A percentile compares a stretch with the other conserved stretches of the same genome.
Evolutionary conservation across 495 filamentous ascomycete genomes (phyloP).

Genomic region (Penicillium maclennaniae): DNA sequence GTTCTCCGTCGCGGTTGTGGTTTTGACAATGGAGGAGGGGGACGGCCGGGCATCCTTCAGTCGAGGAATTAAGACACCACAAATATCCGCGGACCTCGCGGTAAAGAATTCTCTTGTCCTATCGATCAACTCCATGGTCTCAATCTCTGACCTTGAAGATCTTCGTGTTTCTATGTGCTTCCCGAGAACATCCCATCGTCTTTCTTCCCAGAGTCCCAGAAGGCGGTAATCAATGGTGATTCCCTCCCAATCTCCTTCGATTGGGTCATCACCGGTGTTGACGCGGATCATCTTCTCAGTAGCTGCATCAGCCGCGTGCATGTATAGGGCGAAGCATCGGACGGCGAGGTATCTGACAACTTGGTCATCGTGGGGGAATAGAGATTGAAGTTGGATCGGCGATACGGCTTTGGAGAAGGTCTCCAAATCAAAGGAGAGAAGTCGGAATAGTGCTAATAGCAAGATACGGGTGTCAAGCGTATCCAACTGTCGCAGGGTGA

Average conservation of each 20-base stretch:
- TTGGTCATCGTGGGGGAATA: conserved; percentile 58
- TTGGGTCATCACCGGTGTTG: conserved; percentile 57
- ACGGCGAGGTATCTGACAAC: conserved; percentile 76
- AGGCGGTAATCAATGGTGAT: conserved; percentile 77
- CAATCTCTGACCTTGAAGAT: conserved; percentile 18
- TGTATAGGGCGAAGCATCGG: conserved; percentile 70
- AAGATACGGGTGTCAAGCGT: conserved; percentile 31
- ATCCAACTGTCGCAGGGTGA: conserved; percentile 37
- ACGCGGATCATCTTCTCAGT: conserved; percentile 63
- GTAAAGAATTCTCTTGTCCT: conserved; percentile 44
- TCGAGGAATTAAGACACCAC: conserved; percentile 64
- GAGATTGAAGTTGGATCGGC: conserved; percentile 60
- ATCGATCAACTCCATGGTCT: conserved; percentile 29
- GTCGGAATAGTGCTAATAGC: conserved; percentile 69
- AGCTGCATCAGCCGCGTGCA: conserved; percentile 76
- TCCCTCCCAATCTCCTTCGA: conserved; percentile 72
- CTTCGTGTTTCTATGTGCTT: conserved; percentile 21
- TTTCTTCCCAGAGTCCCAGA: conserved; percentile 75
- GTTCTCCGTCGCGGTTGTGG: conserved; percentile 66
- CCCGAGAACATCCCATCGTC: conserved; percentile 36
- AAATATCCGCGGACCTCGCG: conserved; percentile 50
- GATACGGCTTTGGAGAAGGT: conserved; percentile 59
- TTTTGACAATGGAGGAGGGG: conserved; percentile 61
- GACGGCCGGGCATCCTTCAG: conserved; percentile 43
- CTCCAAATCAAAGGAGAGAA: conserved; percentile 68